A percentile compares a stretch with the other conserved stretches of the same genome.
These are phyloP conservation scores for Solanum virginianum DNA, from an alignment of 257 asterid genomes.

Conservation along the genomic window DNA sequence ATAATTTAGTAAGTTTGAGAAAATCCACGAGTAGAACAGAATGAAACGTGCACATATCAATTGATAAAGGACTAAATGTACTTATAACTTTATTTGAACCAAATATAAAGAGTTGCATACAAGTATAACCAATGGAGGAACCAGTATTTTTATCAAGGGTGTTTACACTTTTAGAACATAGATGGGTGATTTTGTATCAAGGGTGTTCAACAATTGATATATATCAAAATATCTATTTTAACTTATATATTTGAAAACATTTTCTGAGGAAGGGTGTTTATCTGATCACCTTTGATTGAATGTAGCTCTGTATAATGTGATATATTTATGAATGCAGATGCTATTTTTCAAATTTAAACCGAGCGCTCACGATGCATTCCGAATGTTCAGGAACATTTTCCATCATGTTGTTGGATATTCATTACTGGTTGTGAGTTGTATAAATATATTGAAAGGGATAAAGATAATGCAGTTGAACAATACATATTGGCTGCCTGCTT, in stretches of 20 bases:
- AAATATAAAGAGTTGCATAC: background rate
- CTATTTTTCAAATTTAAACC: background rate
- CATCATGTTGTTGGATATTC: background rate
- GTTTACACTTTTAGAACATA: no score
- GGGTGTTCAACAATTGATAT: no score
- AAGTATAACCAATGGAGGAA: background rate
- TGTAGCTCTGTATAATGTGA: background rate
- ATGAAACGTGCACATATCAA: background rate
- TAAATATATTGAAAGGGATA: background rate
- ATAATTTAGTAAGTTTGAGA: background rate
- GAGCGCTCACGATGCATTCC: background rate
- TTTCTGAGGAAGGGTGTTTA: no score
- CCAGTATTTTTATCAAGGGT: no score
- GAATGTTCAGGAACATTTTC: background rate
- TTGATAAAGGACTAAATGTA: no score
- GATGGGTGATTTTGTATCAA: no score
- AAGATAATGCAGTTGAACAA: background rate
- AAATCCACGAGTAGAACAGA: background rate
- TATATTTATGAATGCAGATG: background rate
- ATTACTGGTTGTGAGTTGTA: background rate
- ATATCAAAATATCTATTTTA: no score
- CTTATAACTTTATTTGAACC: background rate
- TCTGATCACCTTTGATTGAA: no score
- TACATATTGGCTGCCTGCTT: background rate
- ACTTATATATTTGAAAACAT: no score